phyloP scores from a whole-genome alignment of 345 rosid species.

The Xanthoceras sorbifolium region DNA sequence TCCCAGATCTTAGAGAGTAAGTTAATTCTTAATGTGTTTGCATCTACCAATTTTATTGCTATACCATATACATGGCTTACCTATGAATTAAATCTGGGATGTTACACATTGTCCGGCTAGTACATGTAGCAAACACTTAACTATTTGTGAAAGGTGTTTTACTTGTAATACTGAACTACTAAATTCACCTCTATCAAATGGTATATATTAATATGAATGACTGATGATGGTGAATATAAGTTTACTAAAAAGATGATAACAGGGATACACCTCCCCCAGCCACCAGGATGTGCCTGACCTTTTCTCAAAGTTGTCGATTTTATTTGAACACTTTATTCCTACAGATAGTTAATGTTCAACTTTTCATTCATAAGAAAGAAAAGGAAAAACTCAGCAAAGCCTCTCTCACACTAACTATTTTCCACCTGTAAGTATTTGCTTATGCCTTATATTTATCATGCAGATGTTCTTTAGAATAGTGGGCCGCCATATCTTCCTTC shows the following conservation, averaged over 20 bases:
- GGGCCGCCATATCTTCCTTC: not conserved
- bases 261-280: not conserved
- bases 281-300: not conserved
- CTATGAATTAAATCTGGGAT: conserved; percentile 16
- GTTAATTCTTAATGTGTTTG: conserved; percentile 27
- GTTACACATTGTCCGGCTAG: not conserved
- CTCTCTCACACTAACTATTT: not conserved
- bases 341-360: not conserved
- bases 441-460: not conserved
- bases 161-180: not conserved
- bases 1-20: conserved; percentile 82
- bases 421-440: not conserved
- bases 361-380: not conserved
- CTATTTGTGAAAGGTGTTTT: not conserved
- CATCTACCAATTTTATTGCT: not conserved
- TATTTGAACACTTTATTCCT: not conserved
- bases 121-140: not conserved
- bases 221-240: not conserved
- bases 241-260: not conserved
- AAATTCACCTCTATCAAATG: not conserved
- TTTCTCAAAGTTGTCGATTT: not conserved
- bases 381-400: not conserved
- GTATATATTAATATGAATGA: not conserved
- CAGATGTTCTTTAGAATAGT: not conserved
- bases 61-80: not conserved